These are phyloP conservation scores for Microsporum ferrugineum DNA, from an alignment of 2,329 filamentous ascomycete genomes.

Conservation along the genomic window DNA sequence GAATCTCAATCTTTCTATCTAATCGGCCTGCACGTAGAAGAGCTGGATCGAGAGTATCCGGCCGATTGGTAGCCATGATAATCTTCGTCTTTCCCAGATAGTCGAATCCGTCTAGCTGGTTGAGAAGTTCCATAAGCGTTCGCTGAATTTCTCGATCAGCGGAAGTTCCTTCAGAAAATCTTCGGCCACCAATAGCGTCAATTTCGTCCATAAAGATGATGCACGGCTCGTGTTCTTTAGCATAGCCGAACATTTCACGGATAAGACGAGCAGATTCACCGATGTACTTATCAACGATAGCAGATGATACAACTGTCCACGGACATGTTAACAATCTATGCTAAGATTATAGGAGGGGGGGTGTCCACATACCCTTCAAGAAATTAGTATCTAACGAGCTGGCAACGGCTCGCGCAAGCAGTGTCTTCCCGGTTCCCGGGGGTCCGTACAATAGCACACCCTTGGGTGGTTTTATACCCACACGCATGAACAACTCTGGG, in stretches of 20 bases:
- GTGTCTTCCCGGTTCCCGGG: slow-evolving; percentile 91
- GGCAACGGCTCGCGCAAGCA: slow-evolving; percentile 86
- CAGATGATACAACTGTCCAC: slow-evolving; percentile 80
- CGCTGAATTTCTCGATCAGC: slow-evolving; percentile 97
- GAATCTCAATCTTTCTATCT: slow-evolving; percentile 96
- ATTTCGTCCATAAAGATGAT: slow-evolving; percentile 99
- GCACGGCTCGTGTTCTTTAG: slow-evolving; percentile 97
- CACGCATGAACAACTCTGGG: slow-evolving; percentile 89
- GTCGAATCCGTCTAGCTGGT: slow-evolving; percentile 97
- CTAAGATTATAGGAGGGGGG: not conserved
- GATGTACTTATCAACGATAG: slow-evolving; percentile 99
- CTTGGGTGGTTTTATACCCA: slow-evolving; percentile 98
- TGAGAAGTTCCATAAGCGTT: slow-evolving; percentile 95
- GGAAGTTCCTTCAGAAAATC: slow-evolving; percentile 94
- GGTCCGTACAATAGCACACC: slow-evolving; percentile 93
- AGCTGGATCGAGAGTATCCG: slow-evolving; percentile 88
- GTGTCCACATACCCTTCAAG: slow-evolving; percentile 60
- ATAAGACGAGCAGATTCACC: slow-evolving; percentile 95
- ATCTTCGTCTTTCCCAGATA: slow-evolving; percentile 99
- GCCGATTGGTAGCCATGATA: slow-evolving; percentile 97
- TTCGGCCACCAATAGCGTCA: slow-evolving; percentile 90
- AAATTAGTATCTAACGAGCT: slow-evolving; percentile 98
- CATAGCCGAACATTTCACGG: slow-evolving; percentile 98
- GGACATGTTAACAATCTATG: not conserved
- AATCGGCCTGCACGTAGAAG: slow-evolving; percentile 81